Base-by-base conservation (phyloP, 768 basidiomycete genomes). In the Xanthoconium purpureum region DNA sequence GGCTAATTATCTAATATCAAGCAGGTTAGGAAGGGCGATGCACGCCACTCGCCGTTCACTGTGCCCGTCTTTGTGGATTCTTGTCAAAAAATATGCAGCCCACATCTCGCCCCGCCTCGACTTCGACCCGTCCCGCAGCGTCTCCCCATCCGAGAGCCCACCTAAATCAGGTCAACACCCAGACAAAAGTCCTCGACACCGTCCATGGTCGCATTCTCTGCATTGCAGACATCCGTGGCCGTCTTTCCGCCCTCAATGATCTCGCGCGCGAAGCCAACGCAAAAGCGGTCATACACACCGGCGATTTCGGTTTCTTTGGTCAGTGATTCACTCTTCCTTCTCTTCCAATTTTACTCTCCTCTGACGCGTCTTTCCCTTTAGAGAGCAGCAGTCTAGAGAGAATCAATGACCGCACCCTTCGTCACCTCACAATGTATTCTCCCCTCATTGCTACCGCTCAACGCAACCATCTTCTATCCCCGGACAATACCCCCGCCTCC, bases 271-370 rank as follows among this genome's bases (percentile, higher is more conserved):
- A 97, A 63, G 85, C 84, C 55, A 88, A 90, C 67, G 97, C 94
- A 24, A 83, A 87, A 56, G 96, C 94, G 17, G 87, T 98, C 71
- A 91, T 99, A 56, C 96, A 98, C 71, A 96, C 95, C 0, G 97
- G 97, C 51, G 97, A 99, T 77, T 98, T 98, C 84, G 97, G 97
- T 56, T 97, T 99, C 76, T 97, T 96, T 73, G 93, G 91, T 87
- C 62, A 59, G 80, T 72, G 28, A 61, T 54, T 24, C 49, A 39
- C 40, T 46, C 44, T 37, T 7, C 53, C 42, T 38, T 53, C 43
- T 36, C 39, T 40, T 24, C 40, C 18, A 50, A 12, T 47, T 47
- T 49, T 50, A 24, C 39, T 48, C 29, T 30, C 40, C 54, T 55
- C 57, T 66, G 47, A 66, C 63, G 62, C 62, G 54, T 61, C 61